Evolutionary conservation across 129 eudicot genomes (phyloP).

Genomic region (Escallonia herrerae): DNA sequence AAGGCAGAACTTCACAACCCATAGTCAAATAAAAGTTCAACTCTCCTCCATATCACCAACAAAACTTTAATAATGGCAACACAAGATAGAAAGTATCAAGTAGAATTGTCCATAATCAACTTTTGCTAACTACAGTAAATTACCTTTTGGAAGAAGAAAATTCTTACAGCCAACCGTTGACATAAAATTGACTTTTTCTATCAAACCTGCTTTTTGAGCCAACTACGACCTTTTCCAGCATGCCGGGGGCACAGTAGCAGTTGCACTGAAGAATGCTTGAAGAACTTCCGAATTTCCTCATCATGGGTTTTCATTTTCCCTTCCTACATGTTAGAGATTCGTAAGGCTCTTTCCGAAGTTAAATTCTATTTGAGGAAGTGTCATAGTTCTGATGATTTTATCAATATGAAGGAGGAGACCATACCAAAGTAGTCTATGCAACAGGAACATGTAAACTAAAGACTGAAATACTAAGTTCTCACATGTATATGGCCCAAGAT

Average conservation of each 20-base stretch:
- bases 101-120: no score
- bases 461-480: constrained; percentile 4
- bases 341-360: no score
- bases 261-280: constrained; percentile 75
- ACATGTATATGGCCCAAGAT: constrained; percentile 58
- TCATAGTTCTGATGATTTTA: no score
- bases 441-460: no score
- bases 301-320: constrained; percentile 63
- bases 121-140: background rate
- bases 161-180: background rate
- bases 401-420: no score
- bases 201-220: constrained; percentile 59
- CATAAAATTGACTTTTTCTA: background rate
- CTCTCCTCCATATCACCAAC: no score
- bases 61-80: no score
- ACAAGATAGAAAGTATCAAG: background rate
- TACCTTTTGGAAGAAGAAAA: no score
- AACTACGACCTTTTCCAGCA: constrained; percentile 50
- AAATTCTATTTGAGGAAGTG: no score
- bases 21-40: no score
- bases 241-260: constrained; percentile 58
- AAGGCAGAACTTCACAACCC: no score
- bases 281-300: constrained; percentile 64
- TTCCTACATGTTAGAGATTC: constrained; percentile 27
- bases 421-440: no score